Base-by-base conservation (phyloP, 2,329 filamentous ascomycete genomes). In the Fulvia fulva region DNA sequence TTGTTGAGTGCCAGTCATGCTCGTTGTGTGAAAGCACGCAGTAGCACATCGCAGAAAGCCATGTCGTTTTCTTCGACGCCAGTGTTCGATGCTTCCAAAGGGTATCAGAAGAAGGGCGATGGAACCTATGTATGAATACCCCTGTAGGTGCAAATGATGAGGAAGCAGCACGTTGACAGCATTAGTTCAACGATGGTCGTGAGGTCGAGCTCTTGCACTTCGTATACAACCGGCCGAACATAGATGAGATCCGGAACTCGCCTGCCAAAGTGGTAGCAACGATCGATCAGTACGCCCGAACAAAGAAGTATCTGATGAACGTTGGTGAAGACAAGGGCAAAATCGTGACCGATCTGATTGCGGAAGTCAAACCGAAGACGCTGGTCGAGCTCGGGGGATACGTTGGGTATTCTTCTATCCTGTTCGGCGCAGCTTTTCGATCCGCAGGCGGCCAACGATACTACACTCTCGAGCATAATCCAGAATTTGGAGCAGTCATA, bases 391-490 rank as follows among this genome's bases (percentile, higher is more conserved):
- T 93, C 0, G 89, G 90, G 51, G 87, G 88, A 43, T 94, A 93
- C 71, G 81, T 91, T 19, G 90, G 89, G 30, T 93, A 93, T 76
- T 92, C 89, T 0, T 86, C 87, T 56, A 84, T 93, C 57, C 78
- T 90, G 1, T 92, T 92, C 67, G 87, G 83, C 43, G 79, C 84
- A 34, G 85, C 86, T 0, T 76, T 90, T 14, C 82, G 82, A 56
- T 78, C 80, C 51, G 81, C 80, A 3, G 87, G 86, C 11, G 88
- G 87, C 1, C 78, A 81, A 63, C 76, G 78, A 23, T 91, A 90
- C 74, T 86, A 82, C 70, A 89, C 85, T 65, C 76, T 93, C 3
- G 90, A 93, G 70, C 77, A 83, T 66, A 89, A 87, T 66, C 84
- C 88, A 1, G 85, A 87, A 60, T 92, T 90, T 66, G 88, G 83